Conservation (phyloP, 148 eudicot species). For the Oxyria digyna region DNA sequence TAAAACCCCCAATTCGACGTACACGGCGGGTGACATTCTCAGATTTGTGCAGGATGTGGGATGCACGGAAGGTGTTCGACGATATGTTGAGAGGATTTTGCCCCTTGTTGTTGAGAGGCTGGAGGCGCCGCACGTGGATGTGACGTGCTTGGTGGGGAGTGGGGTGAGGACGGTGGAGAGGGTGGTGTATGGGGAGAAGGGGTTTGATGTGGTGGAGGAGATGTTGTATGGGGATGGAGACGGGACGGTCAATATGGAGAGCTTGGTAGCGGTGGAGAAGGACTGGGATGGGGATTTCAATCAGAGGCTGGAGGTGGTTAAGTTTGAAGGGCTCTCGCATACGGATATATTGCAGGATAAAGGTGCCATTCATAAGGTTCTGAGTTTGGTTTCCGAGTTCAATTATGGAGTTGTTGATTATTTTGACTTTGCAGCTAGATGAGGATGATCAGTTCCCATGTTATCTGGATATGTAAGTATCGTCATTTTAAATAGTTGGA, state of each 20-base stretch:
- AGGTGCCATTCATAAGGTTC: conserved; percentile 30
- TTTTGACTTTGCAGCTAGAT: neutral
- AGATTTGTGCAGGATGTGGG: conserved; percentile 62
- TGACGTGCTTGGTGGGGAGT: conserved; percentile 66
- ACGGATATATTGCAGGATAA: conserved; percentile 38
- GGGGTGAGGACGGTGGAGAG: conserved; percentile 52
- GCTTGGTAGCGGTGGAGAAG: conserved; percentile 42
- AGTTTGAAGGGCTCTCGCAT: conserved; percentile 56
- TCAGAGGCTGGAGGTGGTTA: conserved; percentile 34
- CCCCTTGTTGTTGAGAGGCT: conserved; percentile 52
- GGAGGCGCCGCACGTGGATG: conserved; percentile 35
- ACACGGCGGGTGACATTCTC: conserved; percentile 37
- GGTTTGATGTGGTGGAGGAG: conserved; percentile 62
- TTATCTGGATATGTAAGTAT: neutral
- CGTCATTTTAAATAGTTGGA: no score
- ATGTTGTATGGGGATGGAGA: conserved; percentile 77
- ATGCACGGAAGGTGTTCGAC: conserved; percentile 31
- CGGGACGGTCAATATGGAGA: conserved; percentile 80
- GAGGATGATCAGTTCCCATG: neutral
- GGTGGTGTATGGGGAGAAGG: conserved; percentile 43
- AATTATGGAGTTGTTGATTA: conserved; percentile 22
- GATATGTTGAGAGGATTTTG: conserved; percentile 38
- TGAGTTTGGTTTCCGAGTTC: conserved; percentile 27
- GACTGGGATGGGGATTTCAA: conserved; percentile 34
- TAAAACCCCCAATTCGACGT: conserved; percentile 31